Conservation (phyloP, 2,329 filamentous ascomycete genomes). For the Sordariomycetes sp. region DNA sequence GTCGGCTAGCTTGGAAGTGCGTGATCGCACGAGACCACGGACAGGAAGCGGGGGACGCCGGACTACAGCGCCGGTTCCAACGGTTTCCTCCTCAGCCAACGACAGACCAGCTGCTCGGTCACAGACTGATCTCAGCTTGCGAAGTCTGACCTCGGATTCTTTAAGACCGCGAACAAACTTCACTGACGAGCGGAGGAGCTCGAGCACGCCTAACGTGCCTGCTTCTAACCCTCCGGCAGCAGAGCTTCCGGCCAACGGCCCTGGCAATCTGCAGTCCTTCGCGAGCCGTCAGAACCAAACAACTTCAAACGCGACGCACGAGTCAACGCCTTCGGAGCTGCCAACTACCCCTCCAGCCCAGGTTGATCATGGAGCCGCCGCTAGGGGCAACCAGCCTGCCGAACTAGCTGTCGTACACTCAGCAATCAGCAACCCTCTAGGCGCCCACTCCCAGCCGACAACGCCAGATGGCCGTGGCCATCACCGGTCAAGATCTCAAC, state of each 20-base stretch:
- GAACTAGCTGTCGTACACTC: slow-evolving; percentile 29
- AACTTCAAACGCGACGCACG: slow-evolving; percentile 2
- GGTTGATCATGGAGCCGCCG: slow-evolving; percentile 7
- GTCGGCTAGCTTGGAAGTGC: slow-evolving; percentile 19
- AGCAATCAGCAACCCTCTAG: slow-evolving; percentile 18
- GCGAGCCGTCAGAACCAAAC: slow-evolving; percentile 19
- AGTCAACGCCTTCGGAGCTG: slow-evolving; percentile 4
- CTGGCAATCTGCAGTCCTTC: slow-evolving; percentile 13
- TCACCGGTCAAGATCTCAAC: slow-evolving; percentile 33
- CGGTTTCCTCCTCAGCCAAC: slow-evolving; percentile 12
- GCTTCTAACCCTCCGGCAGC: slow-evolving; percentile 11
- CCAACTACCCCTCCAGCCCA: slow-evolving; percentile 11
- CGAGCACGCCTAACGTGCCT: slow-evolving; percentile 23
- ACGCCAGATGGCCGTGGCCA: no score
- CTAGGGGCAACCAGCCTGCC: slow-evolving; percentile 22
- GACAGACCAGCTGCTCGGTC: slow-evolving; percentile 48
- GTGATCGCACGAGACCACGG: slow-evolving; percentile 31
- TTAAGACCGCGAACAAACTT: slow-evolving; percentile 27
- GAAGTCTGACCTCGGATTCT: slow-evolving; percentile 28
- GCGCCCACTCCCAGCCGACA: slow-evolving; percentile 8
- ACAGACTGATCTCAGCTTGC: slow-evolving; percentile 51
- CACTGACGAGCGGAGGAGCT: slow-evolving; percentile 34
- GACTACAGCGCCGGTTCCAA: slow-evolving; percentile 34
- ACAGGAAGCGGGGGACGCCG: slow-evolving; percentile 48
- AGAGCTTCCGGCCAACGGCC: slow-evolving; percentile 9